These are phyloP conservation scores for Kernera saxatilis DNA, from an alignment of 345 rosid species.

Conservation along the genomic window DNA sequence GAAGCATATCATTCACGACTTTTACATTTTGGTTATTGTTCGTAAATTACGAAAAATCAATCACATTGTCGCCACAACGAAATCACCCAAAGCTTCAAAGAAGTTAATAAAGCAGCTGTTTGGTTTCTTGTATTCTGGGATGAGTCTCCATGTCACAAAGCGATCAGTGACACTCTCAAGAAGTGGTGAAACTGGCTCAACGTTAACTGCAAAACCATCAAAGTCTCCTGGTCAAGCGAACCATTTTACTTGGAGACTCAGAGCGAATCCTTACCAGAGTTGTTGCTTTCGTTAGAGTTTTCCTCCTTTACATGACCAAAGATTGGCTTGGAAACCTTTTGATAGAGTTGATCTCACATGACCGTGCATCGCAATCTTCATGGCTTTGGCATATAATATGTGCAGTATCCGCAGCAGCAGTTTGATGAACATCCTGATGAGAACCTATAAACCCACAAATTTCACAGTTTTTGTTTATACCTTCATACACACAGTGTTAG, in stretches of 20 bases:
- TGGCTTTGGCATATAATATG: constrained; percentile 58
- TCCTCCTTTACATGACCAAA: constrained; percentile 68
- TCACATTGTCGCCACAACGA: not conserved
- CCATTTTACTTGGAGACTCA: too few relatives aligned
- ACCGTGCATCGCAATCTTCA: constrained; percentile 55
- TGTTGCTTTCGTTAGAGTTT: constrained; percentile 31
- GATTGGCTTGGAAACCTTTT: constrained; percentile 88
- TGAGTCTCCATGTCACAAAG: constrained; percentile 70
- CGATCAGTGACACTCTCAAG: constrained; percentile 76
- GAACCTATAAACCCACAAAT: constrained; percentile 47
- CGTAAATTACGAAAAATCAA: not conserved
- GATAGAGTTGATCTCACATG: constrained; percentile 59
- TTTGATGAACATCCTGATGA: constrained; percentile 53
- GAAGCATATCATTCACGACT: too few relatives aligned
- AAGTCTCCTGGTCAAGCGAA: constrained; percentile 7
- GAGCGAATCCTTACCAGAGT: constrained; percentile 40
- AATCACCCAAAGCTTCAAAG: constrained; percentile 52
- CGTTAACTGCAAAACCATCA: constrained; percentile 43
- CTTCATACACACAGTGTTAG: too few relatives aligned
- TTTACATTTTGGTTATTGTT: not conserved
- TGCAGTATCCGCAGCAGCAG: constrained; percentile 28
- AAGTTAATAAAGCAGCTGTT: constrained; percentile 88
- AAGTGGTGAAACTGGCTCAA: constrained; percentile 81
- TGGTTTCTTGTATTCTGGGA: constrained; percentile 80
- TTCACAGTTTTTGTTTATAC: not conserved